These are phyloP conservation scores for Recurvomyces mirabilis DNA, from an alignment of 495 filamentous ascomycete genomes.

Conservation along the genomic window DNA sequence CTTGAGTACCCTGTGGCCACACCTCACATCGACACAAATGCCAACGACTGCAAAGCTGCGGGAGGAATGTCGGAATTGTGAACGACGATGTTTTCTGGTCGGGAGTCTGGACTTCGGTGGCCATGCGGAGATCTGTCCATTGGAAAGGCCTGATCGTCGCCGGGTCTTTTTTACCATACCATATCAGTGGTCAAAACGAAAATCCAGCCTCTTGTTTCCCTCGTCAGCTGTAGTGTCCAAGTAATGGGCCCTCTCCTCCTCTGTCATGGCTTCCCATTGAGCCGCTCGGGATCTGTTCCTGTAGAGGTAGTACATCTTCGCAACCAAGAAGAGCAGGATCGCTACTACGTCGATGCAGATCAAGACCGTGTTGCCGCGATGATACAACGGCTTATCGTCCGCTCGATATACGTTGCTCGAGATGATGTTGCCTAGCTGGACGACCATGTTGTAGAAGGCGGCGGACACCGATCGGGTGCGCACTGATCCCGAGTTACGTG, in stretches of 20 bases:
- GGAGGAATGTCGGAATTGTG: too few relatives aligned
- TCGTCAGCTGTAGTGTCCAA: slow-evolving; percentile 9
- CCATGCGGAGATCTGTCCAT: too few relatives aligned
- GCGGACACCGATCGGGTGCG: slow-evolving; percentile 35
- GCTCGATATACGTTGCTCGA: slow-evolving; percentile 31
- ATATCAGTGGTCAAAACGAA: slow-evolving; percentile 9
- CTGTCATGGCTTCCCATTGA: neutral
- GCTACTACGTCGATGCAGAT: slow-evolving; percentile 28
- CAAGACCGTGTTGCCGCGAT: slow-evolving; percentile 33
- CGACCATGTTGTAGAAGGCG: slow-evolving; percentile 37
- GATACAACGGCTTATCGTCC: slow-evolving; percentile 32
- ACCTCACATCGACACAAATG: too few relatives aligned
- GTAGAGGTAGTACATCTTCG: slow-evolving; percentile 14
- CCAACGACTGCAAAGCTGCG: too few relatives aligned
- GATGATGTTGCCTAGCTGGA: slow-evolving; percentile 32
- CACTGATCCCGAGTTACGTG: slow-evolving; percentile 35
- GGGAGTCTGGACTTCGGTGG: too few relatives aligned
- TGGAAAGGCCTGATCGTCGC: too few relatives aligned
- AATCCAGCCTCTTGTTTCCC: slow-evolving; percentile 11
- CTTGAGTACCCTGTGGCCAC: too few relatives aligned
- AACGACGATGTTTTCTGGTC: too few relatives aligned
- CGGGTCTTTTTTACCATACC: too few relatives aligned
- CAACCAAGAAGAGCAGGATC: slow-evolving; percentile 26
- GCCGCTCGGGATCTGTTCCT: neutral
- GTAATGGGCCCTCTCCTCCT: slow-evolving; percentile 28